These are phyloP conservation scores for Termitomyces sp. DNA, from an alignment of 768 basidiomycete species.

Conservation along the genomic window DNA sequence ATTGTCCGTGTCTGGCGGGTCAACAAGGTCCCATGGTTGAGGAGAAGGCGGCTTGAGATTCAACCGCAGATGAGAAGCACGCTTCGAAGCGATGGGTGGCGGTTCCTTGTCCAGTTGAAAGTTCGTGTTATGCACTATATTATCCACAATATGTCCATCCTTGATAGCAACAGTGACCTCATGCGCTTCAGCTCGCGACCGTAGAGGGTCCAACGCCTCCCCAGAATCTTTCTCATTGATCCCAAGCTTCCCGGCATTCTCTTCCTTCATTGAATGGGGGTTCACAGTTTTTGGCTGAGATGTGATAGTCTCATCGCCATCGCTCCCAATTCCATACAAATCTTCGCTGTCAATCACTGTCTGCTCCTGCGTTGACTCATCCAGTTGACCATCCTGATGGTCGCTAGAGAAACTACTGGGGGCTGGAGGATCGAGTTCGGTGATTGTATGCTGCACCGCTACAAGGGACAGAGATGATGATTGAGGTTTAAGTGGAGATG, in stretches of 20 bases:
- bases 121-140: conserved; percentile 20
- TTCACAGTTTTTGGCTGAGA: background rate
- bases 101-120: conserved; percentile 22
- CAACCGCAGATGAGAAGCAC: conserved; percentile 41
- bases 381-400: background rate
- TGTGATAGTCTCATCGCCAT: background rate
- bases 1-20: conserved; percentile 40
- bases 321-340: background rate
- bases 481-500: conserved; percentile 1
- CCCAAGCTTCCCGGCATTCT: background rate
- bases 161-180: conserved; percentile 16
- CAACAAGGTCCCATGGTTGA: conserved; percentile 61
- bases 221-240: conserved; percentile 2
- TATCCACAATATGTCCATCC: conserved; percentile 19
- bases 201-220: conserved; percentile 7
- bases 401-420: background rate
- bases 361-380: conserved; percentile 17
- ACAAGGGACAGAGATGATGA: background rate
- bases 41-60: conserved; percentile 49
- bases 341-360: conserved; percentile 20
- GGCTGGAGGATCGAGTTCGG: background rate
- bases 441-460: background rate
- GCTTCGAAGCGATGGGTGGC: conserved; percentile 21
- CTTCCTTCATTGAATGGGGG: background rate
- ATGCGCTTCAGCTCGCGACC: conserved; percentile 6